These are phyloP conservation scores for Rhodotorula kratochvilovae DNA, from an alignment of 768 basidiomycete species.

Conservation along the genomic window DNA sequence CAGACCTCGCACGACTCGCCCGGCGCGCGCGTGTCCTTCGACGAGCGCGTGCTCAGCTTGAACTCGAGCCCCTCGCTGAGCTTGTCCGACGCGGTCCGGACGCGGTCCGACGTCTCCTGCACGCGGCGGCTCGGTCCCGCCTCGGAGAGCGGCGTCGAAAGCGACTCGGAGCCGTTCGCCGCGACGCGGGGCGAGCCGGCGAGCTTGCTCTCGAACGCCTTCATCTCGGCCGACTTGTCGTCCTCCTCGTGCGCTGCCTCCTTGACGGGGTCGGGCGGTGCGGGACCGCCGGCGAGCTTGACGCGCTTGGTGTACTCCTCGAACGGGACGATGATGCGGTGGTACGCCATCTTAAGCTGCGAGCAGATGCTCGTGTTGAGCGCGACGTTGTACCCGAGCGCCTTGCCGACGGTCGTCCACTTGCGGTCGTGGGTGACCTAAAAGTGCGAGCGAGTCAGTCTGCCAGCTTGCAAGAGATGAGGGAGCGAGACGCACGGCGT, in stretches of 20 bases:
- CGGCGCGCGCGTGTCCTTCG: neutral
- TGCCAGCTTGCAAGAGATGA: conserved; percentile 16
- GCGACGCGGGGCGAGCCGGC: conserved; percentile 40
- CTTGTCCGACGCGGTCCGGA: conserved; percentile 42
- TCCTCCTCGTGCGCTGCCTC: neutral
- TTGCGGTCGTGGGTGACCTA: conserved; percentile 78
- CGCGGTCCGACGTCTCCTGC: conserved; percentile 22
- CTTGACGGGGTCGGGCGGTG: conserved; percentile 33
- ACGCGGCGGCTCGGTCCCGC: neutral
- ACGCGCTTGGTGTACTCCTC: conserved; percentile 62
- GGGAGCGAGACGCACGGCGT: conserved; percentile 58
- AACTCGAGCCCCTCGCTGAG: conserved; percentile 40
- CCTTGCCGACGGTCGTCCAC: conserved; percentile 80
- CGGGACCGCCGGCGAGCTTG: conserved; percentile 19
- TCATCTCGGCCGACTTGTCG: conserved; percentile 22
- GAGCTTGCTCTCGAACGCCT: conserved; percentile 22
- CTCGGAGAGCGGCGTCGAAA: conserved; percentile 8
- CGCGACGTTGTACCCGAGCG: conserved; percentile 74
- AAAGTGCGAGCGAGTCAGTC: conserved; percentile 33
- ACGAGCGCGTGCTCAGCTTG: conserved; percentile 8
- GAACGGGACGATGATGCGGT: conserved; percentile 88
- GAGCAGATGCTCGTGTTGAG: conserved; percentile 65
- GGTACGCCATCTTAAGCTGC: conserved; percentile 84
- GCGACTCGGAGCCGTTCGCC: conserved; percentile 65
- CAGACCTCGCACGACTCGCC: conserved; percentile 79